A percentile compares a stretch with the other conserved stretches of the same genome.
Evolutionary conservation across 2,329 filamentous ascomycete species (phyloP).

Genomic region (Trichophyton equinum): DNA sequence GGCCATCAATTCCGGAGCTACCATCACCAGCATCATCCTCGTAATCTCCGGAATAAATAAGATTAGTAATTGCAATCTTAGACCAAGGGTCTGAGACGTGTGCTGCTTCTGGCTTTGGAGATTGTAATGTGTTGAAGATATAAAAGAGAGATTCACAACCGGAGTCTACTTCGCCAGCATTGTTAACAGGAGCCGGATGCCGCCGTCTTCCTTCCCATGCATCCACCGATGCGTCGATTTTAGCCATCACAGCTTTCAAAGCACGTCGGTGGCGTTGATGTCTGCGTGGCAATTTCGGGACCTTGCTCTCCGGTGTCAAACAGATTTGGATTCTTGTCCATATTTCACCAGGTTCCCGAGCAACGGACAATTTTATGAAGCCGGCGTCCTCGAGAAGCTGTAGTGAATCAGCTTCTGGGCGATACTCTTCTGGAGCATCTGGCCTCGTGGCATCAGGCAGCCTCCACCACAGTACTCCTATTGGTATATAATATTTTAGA

Average conservation of each 20-base stretch:
- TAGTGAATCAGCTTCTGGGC: conserved; percentile 14
- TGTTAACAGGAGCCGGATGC: conserved; percentile 2
- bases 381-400: conserved; percentile 20
- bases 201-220: conserved; percentile 27
- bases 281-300: conserved; percentile 8
- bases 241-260: conserved; percentile 29
- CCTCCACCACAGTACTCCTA: conserved; percentile 22
- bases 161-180: conserved; percentile 5
- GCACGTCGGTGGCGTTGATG: conserved; percentile 20
- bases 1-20: conserved; percentile 20
- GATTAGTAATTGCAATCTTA: conserved; percentile 25
- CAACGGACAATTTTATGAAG: conserved; percentile 24
- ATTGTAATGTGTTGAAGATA: conserved; percentile 38
- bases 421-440: background rate
- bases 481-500: conserved; percentile 19
- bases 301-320: conserved; percentile 31
- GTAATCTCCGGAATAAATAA: conserved; percentile 18
- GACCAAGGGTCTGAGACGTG: conserved; percentile 23
- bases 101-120: conserved; percentile 26
- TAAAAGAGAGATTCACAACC: conserved; percentile 38
- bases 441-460: background rate
- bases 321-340: conserved; percentile 23
- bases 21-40: conserved; percentile 3
- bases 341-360: background rate
- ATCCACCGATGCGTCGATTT: conserved; percentile 26